A percentile compares a stretch with the other conserved stretches of the same genome.
Evolutionary conservation across 1,139 yeast species (phyloP).

Genomic region (Lodderomyces margitis): DNA sequence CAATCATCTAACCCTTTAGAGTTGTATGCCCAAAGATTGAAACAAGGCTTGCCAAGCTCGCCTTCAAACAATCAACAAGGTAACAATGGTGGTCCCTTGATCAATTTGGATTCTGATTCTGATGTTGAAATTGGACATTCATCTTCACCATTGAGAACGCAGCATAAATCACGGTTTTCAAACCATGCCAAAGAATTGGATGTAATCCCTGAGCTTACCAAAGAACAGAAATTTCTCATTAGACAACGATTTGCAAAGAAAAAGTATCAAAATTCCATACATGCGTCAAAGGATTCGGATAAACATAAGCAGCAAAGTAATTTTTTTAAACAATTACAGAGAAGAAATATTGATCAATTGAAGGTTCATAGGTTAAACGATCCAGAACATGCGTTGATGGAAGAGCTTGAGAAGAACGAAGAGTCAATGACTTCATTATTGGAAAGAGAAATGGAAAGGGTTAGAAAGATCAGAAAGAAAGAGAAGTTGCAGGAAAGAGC

Average conservation of each 20-base stretch:
- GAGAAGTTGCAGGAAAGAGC: slow-evolving; percentile 46
- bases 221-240: slow-evolving; percentile 34
- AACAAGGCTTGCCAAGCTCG: slow-evolving; percentile 24
- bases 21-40: slow-evolving; percentile 34
- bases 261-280: slow-evolving; percentile 9
- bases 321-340: slow-evolving; percentile 28
- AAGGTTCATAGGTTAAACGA: slow-evolving; percentile 23
- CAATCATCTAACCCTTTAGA: slow-evolving; percentile 32
- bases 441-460: slow-evolving; percentile 61
- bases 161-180: slow-evolving; percentile 12
- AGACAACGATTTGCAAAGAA: slow-evolving; percentile 36
- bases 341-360: slow-evolving; percentile 38
- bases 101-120: slow-evolving; percentile 25
- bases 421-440: slow-evolving; percentile 49
- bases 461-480: slow-evolving; percentile 47
- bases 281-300: background rate
- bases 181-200: slow-evolving; percentile 15
- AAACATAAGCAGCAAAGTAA: slow-evolving; percentile 9
- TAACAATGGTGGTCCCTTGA: slow-evolving; percentile 10
- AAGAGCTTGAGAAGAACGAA: slow-evolving; percentile 41
- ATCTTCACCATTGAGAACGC: slow-evolving; percentile 13
- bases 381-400: slow-evolving; percentile 31
- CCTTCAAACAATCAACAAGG: slow-evolving; percentile 19
- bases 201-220: slow-evolving; percentile 33
- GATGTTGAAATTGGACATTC: slow-evolving; percentile 14